These are phyloP conservation scores for Nematocida ironsii DNA, from an alignment of 371 early-diverging fungal genomes.

Conservation along the genomic window DNA sequence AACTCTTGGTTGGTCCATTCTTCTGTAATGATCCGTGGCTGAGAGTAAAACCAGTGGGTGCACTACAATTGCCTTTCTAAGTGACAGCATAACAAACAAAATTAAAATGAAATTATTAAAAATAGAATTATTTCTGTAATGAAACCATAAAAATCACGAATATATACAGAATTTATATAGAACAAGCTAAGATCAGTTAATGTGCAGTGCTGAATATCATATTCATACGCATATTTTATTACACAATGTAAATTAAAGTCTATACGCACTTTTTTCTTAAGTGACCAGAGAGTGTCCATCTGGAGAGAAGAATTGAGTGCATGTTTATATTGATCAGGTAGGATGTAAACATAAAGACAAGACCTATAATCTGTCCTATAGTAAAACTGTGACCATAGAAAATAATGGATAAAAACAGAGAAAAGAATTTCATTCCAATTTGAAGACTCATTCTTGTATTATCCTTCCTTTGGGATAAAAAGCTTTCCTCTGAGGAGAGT, in stretches of 20 bases:
- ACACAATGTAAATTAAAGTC: not conserved
- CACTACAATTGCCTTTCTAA: slow-evolving; percentile 74
- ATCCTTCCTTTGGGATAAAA: not conserved
- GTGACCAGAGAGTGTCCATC: slow-evolving; percentile 32
- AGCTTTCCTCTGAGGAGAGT: not conserved
- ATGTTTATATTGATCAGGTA: slow-evolving; percentile 26
- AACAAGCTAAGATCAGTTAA: not conserved
- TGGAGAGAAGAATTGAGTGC: slow-evolving; percentile 42
- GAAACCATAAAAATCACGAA: not conserved
- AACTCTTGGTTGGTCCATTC: slow-evolving; percentile 87
- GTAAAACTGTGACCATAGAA: slow-evolving; percentile 44
- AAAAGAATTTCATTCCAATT: slow-evolving; percentile 48
- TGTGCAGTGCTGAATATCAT: not conserved
- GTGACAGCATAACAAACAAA: slow-evolving; percentile 31
- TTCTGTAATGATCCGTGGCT: slow-evolving; percentile 96
- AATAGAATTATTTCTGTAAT: not conserved
- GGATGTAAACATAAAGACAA: slow-evolving; percentile 37
- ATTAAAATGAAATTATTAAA: slow-evolving; percentile 49
- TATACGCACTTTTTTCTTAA: slow-evolving; percentile 8
- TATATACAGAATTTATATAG: not conserved
- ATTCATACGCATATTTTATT: not conserved
- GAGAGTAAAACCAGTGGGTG: slow-evolving; percentile 96
- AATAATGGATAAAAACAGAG: slow-evolving; percentile 27
- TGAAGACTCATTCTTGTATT: slow-evolving; percentile 14
- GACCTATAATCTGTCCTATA: slow-evolving; percentile 24